Percentiles rank a stretch among this genome's conserved stretches.
phyloP scores from a whole-genome alignment of 306 rosid species.

The Quercus cerris region DNA sequence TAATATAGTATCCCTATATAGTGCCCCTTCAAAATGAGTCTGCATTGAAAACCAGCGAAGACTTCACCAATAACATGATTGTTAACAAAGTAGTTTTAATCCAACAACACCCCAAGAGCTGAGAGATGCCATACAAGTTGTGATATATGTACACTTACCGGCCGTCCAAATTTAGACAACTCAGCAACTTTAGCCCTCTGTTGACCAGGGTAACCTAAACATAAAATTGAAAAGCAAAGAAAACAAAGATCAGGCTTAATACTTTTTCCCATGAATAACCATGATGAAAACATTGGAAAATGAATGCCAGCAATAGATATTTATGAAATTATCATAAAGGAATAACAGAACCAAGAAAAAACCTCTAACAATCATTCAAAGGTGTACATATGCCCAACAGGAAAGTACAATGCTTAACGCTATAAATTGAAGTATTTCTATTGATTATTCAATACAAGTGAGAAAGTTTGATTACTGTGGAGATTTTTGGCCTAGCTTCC shows the following conservation, averaged over 20 bases:
- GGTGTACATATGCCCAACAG: background rate
- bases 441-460: background rate
- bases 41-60: background rate
- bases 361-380: background rate
- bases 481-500: background rate
- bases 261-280: background rate
- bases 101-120: conserved; percentile 8
- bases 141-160: conserved; percentile 52
- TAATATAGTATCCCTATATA: background rate
- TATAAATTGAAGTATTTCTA: background rate
- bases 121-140: conserved; percentile 8
- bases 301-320: background rate
- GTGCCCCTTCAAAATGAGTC: background rate
- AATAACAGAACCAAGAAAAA: conserved; percentile 12
- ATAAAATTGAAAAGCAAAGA: conserved; percentile 17
- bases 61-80: background rate
- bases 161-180: conserved; percentile 86
- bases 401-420: background rate
- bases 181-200: conserved; percentile 72
- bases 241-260: background rate
- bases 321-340: background rate
- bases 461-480: background rate
- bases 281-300: background rate
- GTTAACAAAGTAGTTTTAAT: background rate
- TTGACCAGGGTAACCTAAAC: conserved; percentile 76